Base-by-base conservation (phyloP, 331 rosid genomes). In the Quercus lobata region DNA sequence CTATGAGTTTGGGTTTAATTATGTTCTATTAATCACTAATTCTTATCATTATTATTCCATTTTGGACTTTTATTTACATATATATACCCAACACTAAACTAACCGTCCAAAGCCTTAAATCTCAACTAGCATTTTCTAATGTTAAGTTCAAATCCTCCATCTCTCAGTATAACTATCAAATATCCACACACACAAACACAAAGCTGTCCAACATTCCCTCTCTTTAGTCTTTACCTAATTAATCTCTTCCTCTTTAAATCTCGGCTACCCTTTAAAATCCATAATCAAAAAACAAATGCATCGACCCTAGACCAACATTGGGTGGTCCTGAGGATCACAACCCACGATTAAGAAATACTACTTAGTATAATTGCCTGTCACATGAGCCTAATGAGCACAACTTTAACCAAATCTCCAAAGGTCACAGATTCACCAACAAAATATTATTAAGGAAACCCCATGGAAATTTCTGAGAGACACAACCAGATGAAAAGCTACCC, bases 341-440 rank as follows among this genome's bases (percentile, higher is more conserved):
- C 55, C 27, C 57, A 81, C 74, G 19, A 62, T 61, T 70, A 58
- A 58, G 73, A 57, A 74, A 78, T 63, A 29, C 80, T 60, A 35
- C 14, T 62, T 65, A 76, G 76, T 73, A 56, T 56, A 41, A 41
- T 78, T 65, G 71, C 61, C 37, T 12, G 73, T 80, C 89, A 89
- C 91, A 91, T 88, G 97, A 89, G 82, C 80, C 80, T 80, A 85
- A 92, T 87, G 77, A 92, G 82, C 79, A 82, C 84, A 57, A 22
- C 84, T 82, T 63, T 37, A 89, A 88, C 73, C 76, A 80, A 84
- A 80, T 80, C 78, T 69, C 71, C 62, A 55, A 63, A 65, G 46
- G 58, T 73, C 66, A 70, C 57, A 27, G 71, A 74, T 56, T 80
- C 78, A 29, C 55, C 72, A 73, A 79, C 84, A 66, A 46, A 75